Percentiles rank a stretch among this genome's conserved stretches.
Conservation (phyloP, 805 yeast genomes). For the Maudiozyma serrabonitensis region DNA sequence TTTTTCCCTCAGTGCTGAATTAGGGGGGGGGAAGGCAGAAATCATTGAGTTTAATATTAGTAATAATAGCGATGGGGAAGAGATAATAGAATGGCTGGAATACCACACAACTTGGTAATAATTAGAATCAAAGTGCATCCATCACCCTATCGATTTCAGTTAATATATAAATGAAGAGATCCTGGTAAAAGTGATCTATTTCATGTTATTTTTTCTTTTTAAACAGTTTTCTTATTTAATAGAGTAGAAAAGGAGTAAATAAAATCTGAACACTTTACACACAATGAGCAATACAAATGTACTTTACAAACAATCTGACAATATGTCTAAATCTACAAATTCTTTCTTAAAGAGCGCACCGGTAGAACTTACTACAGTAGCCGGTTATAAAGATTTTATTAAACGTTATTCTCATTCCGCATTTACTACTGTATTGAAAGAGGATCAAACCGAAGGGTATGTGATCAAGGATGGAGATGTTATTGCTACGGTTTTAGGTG, state of each 20-base stretch:
- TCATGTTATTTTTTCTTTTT: too few species aligned
- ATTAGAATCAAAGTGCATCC: too few species aligned
- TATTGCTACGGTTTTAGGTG: slow-evolving; percentile 33
- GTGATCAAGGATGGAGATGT: slow-evolving; percentile 29
- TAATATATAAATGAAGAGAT: too few species aligned
- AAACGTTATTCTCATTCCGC: slow-evolving; percentile 11
- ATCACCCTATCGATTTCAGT: too few species aligned
- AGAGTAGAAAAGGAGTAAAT: too few species aligned
- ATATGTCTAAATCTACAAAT: slow-evolving; percentile 19
- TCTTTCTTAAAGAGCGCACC: slow-evolving; percentile 29
- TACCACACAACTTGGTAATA: too few species aligned
- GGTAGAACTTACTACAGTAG: slow-evolving; percentile 32
- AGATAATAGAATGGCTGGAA: too few species aligned
- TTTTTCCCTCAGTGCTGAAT: too few species aligned
- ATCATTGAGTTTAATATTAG: too few species aligned
- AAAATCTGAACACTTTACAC: not conserved
- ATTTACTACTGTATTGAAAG: slow-evolving; percentile 17
- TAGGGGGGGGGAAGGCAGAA: too few species aligned
- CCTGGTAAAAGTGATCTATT: too few species aligned
- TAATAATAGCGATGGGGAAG: too few species aligned
- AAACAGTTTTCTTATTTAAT: not conserved
- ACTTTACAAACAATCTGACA: slow-evolving; percentile 1
- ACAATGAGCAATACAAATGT: not conserved
- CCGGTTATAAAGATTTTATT: slow-evolving; percentile 34
- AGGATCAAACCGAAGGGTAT: slow-evolving; percentile 30